Conservation (phyloP, 1,284 basidiomycete species). For the Apiotrichum montevideense region DNA sequence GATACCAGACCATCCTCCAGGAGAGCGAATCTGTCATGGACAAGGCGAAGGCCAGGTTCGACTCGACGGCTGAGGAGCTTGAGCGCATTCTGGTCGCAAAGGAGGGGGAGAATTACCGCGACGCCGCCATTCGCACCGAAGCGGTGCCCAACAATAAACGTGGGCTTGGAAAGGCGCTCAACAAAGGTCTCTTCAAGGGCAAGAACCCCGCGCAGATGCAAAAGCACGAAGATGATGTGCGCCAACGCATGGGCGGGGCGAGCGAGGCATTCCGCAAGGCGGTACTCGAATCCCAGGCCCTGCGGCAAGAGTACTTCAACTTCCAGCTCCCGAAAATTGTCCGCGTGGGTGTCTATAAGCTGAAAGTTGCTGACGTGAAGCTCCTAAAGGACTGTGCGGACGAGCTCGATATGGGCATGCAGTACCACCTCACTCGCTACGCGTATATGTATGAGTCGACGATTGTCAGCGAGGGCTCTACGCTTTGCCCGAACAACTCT, state of each 20-base stretch:
- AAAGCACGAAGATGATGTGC: slow-evolving; percentile 89
- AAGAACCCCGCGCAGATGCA: slow-evolving; percentile 89
- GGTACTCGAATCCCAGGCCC: slow-evolving; percentile 79
- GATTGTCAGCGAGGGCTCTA: slow-evolving; percentile 82
- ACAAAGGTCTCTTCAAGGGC: slow-evolving; percentile 86
- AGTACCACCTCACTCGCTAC: slow-evolving; percentile 92
- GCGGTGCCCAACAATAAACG: slow-evolving; percentile 7
- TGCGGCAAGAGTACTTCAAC: slow-evolving; percentile 96
- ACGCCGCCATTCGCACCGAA: slow-evolving; percentile 59
- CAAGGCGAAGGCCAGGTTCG: slow-evolving; percentile 80
- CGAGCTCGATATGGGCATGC: slow-evolving; percentile 92
- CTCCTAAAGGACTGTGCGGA: slow-evolving; percentile 93
- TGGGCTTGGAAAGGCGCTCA: slow-evolving; percentile 62
- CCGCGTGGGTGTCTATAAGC: slow-evolving; percentile 57
- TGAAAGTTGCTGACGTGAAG: slow-evolving; percentile 46
- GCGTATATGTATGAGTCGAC: slow-evolving; percentile 91
- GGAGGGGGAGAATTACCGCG: slow-evolving; percentile 82
- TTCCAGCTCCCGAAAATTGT: slow-evolving; percentile 90
- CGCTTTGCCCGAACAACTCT: slow-evolving; percentile 42
- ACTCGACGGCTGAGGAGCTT: slow-evolving; percentile 85
- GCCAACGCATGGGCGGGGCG: slow-evolving; percentile 72
- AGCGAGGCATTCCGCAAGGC: slow-evolving; percentile 88
- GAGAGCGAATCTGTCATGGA: slow-evolving; percentile 86
- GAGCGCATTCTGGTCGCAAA: slow-evolving; percentile 90
- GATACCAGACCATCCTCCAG: slow-evolving; percentile 80